Conservation (phyloP, 2,329 filamentous ascomycete genomes). For the Colletotrichum liaoningense region DNA sequence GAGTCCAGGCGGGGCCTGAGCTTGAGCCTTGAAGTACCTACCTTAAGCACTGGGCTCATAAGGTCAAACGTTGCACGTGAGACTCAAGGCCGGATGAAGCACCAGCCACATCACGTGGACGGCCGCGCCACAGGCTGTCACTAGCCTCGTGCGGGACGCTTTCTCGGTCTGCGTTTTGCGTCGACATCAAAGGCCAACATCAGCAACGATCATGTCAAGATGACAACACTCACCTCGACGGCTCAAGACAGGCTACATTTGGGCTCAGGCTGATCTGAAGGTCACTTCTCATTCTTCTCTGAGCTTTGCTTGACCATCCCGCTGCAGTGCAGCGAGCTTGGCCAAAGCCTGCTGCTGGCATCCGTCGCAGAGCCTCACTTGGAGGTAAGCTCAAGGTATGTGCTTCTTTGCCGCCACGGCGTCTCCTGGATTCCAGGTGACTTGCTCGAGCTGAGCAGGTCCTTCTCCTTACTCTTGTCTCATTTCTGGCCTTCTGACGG, state of each 20-base stretch:
- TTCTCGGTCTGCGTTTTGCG: conserved; percentile 35
- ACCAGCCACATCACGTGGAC: conserved; percentile 24
- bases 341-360: conserved; percentile 27
- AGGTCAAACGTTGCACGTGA: background rate
- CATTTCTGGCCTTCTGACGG: background rate
- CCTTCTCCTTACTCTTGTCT: background rate
- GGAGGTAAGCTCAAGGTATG: conserved; percentile 34
- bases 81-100: no score
- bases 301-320: background rate
- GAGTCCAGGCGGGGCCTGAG: background rate
- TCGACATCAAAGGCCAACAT: conserved; percentile 33
- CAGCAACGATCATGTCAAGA: conserved; percentile 29
- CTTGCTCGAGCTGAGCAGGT: conserved; percentile 9
- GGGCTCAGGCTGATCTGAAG: background rate
- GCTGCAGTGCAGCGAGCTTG: conserved; percentile 9
- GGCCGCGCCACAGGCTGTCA: conserved; percentile 3
- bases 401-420: conserved; percentile 7
- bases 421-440: background rate
- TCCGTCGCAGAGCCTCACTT: conserved; percentile 32
- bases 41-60: no score
- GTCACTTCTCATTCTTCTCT: background rate
- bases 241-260: conserved; percentile 10
- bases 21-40: background rate
- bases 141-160: conserved; percentile 36
- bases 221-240: conserved; percentile 18